A percentile compares a stretch with the other conserved stretches of the same genome.
Conservation (phyloP, 2,329 filamentous ascomycete genomes). For the Aureobasidium sp. region DNA sequence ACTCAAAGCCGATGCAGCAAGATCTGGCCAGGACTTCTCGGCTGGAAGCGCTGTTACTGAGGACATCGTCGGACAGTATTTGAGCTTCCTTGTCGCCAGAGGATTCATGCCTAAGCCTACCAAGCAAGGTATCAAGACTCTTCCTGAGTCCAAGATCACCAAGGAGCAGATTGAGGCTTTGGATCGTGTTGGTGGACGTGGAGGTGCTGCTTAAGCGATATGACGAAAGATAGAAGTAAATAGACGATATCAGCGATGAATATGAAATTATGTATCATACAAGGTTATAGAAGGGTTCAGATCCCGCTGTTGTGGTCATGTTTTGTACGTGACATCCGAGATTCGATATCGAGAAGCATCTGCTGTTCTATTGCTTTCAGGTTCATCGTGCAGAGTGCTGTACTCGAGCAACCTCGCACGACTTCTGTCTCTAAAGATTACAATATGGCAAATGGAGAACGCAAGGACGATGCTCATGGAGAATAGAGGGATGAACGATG, state of each 20-base stretch:
- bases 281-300: no score
- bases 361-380: no score
- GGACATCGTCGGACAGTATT: constrained; percentile 55
- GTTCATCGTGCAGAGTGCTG: no score
- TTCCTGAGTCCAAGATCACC: constrained; percentile 40
- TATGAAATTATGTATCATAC: no score
- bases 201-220: constrained; percentile 22
- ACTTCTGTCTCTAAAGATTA: no score
- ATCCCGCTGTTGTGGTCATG: rapidly evolving
- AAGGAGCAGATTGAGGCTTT: constrained; percentile 42
- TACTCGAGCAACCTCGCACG: no score
- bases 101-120: constrained; percentile 51
- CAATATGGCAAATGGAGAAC: no score
- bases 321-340: no score
- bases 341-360: no score
- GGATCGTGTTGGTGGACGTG: constrained; percentile 45
- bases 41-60: constrained; percentile 48
- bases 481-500: no score
- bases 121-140: constrained; percentile 19
- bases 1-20: constrained; percentile 54
- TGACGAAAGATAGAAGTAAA: no score
- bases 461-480: no score
- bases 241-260: background rate
- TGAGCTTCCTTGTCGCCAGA: constrained; percentile 53
- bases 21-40: constrained; percentile 51